phyloP scores from a whole-genome alignment of 306 rosid species.

The Casuarina glauca region DNA sequence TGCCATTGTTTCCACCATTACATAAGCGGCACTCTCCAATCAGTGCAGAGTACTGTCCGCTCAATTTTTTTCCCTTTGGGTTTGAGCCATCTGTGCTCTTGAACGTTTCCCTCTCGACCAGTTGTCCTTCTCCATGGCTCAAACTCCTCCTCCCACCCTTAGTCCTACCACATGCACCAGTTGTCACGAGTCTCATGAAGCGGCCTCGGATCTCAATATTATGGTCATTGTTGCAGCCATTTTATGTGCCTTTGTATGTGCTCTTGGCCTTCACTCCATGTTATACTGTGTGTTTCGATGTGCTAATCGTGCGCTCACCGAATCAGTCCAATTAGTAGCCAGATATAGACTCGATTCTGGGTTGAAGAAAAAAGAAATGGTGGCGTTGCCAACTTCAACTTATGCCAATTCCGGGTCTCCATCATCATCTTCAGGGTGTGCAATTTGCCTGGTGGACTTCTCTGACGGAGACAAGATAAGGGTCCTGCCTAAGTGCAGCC shows the following conservation, averaged over 20 bases:
- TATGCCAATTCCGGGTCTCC: slow-evolving; percentile 25
- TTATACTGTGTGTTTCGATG: slow-evolving; percentile 64
- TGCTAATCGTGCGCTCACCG: slow-evolving; percentile 42
- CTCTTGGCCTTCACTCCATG: slow-evolving; percentile 73
- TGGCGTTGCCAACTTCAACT: slow-evolving; percentile 62
- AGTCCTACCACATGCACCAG: slow-evolving; percentile 37
- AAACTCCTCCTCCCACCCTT: slow-evolving; percentile 31
- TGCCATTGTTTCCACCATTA: slow-evolving; percentile 31
- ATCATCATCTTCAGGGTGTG: slow-evolving; percentile 44
- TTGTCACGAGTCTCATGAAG: slow-evolving; percentile 20
- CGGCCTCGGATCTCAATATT: slow-evolving; percentile 29
- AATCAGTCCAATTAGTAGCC: slow-evolving; percentile 51
- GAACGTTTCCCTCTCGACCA: slow-evolving; percentile 12
- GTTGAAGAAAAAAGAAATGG: slow-evolving; percentile 64
- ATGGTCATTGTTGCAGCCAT: slow-evolving; percentile 59
- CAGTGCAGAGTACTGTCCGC: slow-evolving; percentile 2
- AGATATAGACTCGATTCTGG: slow-evolving; percentile 61
- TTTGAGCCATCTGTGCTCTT: slow-evolving; percentile 17
- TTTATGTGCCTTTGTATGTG: slow-evolving; percentile 61
- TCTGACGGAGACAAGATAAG: slow-evolving; percentile 64
- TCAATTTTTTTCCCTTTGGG: background rate
- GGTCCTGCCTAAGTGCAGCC: slow-evolving; percentile 71
- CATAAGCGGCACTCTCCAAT: background rate
- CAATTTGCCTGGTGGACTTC: slow-evolving; percentile 67
- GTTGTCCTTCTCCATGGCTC: slow-evolving; percentile 39